Evolutionary conservation across 192 early-diverging fungal species (phyloP).

Genomic region (Gonapodya prolifera): DNA sequence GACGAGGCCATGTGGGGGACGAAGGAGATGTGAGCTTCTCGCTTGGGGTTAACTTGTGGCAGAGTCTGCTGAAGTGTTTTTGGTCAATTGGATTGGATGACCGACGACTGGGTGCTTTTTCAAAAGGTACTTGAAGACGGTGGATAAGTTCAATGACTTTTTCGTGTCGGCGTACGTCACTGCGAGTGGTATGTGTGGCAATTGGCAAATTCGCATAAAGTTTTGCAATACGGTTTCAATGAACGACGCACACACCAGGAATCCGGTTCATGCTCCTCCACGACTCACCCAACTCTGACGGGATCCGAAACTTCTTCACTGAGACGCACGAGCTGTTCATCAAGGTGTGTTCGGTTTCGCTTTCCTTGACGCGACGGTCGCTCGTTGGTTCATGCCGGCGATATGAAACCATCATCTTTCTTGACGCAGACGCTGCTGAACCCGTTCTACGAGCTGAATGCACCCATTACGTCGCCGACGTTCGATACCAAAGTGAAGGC

Average conservation of each 20-base stretch:
- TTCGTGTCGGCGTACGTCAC: conserved; percentile 85
- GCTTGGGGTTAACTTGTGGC: conserved; percentile 9
- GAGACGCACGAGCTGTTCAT: conserved; percentile 77
- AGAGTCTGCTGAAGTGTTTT: conserved; percentile 4
- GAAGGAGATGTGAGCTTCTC: conserved; percentile 69
- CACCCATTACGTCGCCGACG: conserved; percentile 57
- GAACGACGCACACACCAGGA: conserved; percentile 23
- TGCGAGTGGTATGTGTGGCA: conserved; percentile 51
- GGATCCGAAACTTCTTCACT: conserved; percentile 67
- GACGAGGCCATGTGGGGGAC: conserved; percentile 89
- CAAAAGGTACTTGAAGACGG: conserved; percentile 75
- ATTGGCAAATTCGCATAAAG: background rate
- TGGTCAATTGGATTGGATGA: no score
- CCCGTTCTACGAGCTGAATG: conserved; percentile 78
- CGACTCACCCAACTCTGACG: conserved; percentile 61
- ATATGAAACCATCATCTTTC: background rate
- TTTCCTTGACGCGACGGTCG: background rate
- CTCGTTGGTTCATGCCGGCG: background rate
- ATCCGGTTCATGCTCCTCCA: conserved; percentile 72
- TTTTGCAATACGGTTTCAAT: background rate
- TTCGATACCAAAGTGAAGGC: conserved; percentile 73
- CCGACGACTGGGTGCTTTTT: background rate
- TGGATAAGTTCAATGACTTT: conserved; percentile 94
- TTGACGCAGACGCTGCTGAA: conserved; percentile 62
- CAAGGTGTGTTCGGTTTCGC: conserved; percentile 42